Evolutionary conservation across 1,284 basidiomycete species (phyloP).

Genomic region (Bondarzewia mesenterica): DNA sequence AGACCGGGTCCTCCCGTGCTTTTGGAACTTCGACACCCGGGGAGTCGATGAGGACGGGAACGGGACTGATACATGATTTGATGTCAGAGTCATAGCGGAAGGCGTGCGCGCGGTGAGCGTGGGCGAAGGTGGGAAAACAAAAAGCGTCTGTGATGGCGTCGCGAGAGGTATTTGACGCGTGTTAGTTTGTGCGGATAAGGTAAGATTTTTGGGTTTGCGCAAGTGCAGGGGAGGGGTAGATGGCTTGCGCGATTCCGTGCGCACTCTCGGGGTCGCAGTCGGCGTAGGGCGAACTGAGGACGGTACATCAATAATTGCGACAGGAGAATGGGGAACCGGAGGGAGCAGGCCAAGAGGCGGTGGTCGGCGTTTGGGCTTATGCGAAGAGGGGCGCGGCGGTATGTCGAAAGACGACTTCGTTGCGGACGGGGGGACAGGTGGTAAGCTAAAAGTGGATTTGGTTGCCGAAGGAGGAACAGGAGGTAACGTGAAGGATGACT

Average conservation of each 20-base stretch:
- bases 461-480: slow-evolving; percentile 36
- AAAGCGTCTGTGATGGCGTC: slow-evolving; percentile 65
- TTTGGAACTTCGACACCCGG: slow-evolving; percentile 59
- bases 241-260: slow-evolving; percentile 45
- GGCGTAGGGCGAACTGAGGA: background rate
- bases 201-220: slow-evolving; percentile 15
- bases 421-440: slow-evolving; percentile 59
- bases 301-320: slow-evolving; percentile 13
- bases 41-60: slow-evolving; percentile 62
- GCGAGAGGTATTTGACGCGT: slow-evolving; percentile 23
- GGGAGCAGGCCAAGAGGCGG: slow-evolving; percentile 7
- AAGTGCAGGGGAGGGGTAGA: slow-evolving; percentile 48
- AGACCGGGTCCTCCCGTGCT: slow-evolving; percentile 58
- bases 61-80: slow-evolving; percentile 39
- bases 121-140: slow-evolving; percentile 78
- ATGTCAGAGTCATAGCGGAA: slow-evolving; percentile 68
- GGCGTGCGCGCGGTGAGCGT: slow-evolving; percentile 55
- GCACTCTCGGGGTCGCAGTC: slow-evolving; percentile 32
- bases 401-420: slow-evolving; percentile 15
- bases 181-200: slow-evolving; percentile 5
- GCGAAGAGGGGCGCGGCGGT: slow-evolving; percentile 10
- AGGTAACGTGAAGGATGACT: slow-evolving; percentile 39
- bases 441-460: slow-evolving; percentile 42
- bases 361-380: slow-evolving; percentile 6
- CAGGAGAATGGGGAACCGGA: slow-evolving; percentile 19